Conservation (phyloP, 73 alveolate genomes). For the Tetrahymena thermophila region DNA sequence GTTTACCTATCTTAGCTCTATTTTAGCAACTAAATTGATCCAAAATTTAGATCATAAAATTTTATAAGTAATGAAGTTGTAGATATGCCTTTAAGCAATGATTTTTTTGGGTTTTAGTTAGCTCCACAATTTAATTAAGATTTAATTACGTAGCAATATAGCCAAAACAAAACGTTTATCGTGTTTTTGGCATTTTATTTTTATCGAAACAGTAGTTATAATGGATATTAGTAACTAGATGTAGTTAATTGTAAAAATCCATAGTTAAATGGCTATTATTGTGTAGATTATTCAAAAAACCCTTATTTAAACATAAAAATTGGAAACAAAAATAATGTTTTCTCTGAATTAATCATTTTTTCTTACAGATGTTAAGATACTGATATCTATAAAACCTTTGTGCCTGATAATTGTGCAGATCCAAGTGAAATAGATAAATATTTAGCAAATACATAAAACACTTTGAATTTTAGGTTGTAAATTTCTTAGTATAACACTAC, state of each 20-base stretch:
- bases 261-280: neutral
- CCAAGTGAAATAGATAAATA: neutral
- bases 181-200: neutral
- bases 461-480: neutral
- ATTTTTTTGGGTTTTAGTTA: neutral
- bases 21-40: neutral
- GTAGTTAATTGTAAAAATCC: neutral
- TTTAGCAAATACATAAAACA: neutral
- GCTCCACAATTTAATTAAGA: neutral
- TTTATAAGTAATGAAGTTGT: neutral
- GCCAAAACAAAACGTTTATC: neutral
- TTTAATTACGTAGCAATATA: no score
- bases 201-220: neutral
- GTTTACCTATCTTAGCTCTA: neutral
- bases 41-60: neutral
- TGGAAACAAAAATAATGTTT: neutral
- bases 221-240: neutral
- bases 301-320: no score
- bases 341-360: neutral
- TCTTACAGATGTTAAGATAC: neutral
- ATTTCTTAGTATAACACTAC: neutral
- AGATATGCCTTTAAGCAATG: neutral
- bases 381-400: neutral
- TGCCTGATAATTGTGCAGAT: neutral
- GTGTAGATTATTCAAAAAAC: neutral